Percentiles rank a stretch among this genome's conserved stretches.
Conservation (phyloP, 2,329 filamentous ascomycete species). For the Juglanconis juglandina region DNA sequence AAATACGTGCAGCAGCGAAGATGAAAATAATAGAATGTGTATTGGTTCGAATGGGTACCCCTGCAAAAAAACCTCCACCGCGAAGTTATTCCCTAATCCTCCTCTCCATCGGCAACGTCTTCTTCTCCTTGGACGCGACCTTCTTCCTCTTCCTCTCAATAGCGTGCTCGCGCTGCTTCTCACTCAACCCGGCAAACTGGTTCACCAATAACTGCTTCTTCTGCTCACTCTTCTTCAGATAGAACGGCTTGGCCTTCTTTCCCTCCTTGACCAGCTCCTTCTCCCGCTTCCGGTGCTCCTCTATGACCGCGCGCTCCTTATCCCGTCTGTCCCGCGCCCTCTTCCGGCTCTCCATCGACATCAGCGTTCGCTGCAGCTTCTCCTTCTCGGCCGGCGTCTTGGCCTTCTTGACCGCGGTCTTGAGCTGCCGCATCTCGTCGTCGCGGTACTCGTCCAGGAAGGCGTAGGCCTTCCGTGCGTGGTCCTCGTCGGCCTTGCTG, state of each 20-base stretch:
- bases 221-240: slow-evolving; percentile 86
- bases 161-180: slow-evolving; percentile 75
- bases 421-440: slow-evolving; percentile 75
- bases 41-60: too few species aligned
- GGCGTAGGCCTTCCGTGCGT: slow-evolving; percentile 69
- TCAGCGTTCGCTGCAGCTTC: slow-evolving; percentile 66
- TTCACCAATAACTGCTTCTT: slow-evolving; percentile 81
- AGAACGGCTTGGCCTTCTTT: slow-evolving; percentile 87
- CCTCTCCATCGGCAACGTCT: slow-evolving; percentile 59
- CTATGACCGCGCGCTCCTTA: slow-evolving; percentile 64
- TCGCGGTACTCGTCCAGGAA: slow-evolving; percentile 86
- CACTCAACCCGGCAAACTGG: slow-evolving; percentile 78
- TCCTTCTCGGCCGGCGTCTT: slow-evolving; percentile 66
- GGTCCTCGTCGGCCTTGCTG: slow-evolving; percentile 50
- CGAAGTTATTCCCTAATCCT: slow-evolving; percentile 31
- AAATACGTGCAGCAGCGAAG: too few species aligned
- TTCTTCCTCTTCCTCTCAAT: slow-evolving; percentile 91
- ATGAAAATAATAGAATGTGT: too few species aligned
- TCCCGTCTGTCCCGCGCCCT: slow-evolving; percentile 69
- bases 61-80: too few species aligned
- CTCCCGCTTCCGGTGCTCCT: slow-evolving; percentile 76
- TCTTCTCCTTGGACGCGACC: slow-evolving; percentile 80
- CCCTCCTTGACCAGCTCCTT: slow-evolving; percentile 81
- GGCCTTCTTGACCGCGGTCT: slow-evolving; percentile 59
- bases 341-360: slow-evolving; percentile 74